Evolutionary conservation across 257 asterid genomes (phyloP), one percentile per base, ranked within the genome.

Genomic region (Nyctanthes arbortristis): DNA sequence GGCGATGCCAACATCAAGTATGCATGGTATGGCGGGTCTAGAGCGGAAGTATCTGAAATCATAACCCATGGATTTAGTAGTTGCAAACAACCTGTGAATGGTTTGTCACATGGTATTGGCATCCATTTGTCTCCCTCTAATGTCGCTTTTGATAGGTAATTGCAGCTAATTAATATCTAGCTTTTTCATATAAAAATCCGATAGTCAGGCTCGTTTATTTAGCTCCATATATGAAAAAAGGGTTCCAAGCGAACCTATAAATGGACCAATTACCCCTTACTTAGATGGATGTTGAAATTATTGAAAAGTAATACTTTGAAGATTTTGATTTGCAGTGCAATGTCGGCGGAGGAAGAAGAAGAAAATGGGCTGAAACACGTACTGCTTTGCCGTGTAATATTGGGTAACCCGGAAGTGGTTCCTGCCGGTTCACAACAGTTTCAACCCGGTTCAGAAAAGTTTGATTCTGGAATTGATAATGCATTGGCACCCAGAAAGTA

Each of bases 401-500:
- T 87, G 72, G 90, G 93, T 4, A 80, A 72, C 29, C 65, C 77
- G 29, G 88, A 84, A 70, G 69, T 64, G 3, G 40, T 87, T 25
- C 45, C 6, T 1, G 56, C 79, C 24, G 83, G 78, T 49, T 84
- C 93, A 4, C 24, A 25, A 24, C 88, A 84, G 35, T 71, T 33
- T 30, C 76, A 78, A 0, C 88, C 93, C 5, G 74, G 76, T 69
- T 81, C 76, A 25, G 20, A 64, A 32, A 37, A 81, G 2, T 84
- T 75, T 68, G 86, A 86, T 60, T 79, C 92, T 0, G 89, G 89
- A 27, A 64, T 84, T 40, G 89, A 81, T 32, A 68, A 79, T 77
- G 77, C 56, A 52, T 32, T 73, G 25, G 25, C 66, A 6, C 92
- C 92, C 16, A 77, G n/a, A 25, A 75, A 59, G 58, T 81, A 77